Conservation (phyloP, 1,139 yeast species). For the Pichia sp. region DNA sequence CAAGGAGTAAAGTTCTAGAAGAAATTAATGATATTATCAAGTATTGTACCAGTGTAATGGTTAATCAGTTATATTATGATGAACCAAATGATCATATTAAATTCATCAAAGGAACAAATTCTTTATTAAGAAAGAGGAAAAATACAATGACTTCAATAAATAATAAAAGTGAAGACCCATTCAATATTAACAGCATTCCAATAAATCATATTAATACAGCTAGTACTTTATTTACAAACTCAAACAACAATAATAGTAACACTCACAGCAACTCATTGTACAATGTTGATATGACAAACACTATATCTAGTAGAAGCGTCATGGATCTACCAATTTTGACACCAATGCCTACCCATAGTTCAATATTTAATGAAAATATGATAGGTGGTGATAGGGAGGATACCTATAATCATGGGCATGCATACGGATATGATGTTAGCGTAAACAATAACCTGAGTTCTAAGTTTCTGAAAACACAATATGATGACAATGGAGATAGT, state of each 20-base stretch:
- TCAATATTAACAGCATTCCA: neutral
- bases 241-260: neutral
- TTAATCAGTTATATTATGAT: constrained; percentile 23
- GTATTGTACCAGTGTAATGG: constrained; percentile 22
- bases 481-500: neutral
- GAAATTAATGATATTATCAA: constrained; percentile 26
- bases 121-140: constrained; percentile 10
- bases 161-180: neutral
- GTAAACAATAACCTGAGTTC: neutral
- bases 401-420: neutral
- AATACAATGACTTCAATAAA: constrained; percentile 12
- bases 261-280: constrained; percentile 1
- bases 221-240: neutral
- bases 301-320: constrained; percentile 6
- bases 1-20: constrained; percentile 17
- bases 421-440: neutral
- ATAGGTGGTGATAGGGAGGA: constrained; percentile 1
- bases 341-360: constrained; percentile 6
- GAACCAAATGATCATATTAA: constrained; percentile 18
- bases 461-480: neutral
- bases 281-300: constrained; percentile 5
- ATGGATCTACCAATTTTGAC: constrained; percentile 14
- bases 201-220: neutral
- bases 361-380: neutral
- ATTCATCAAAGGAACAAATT: constrained; percentile 16